Percentiles rank a stretch among this genome's conserved stretches.
Conservation (phyloP, 129 eudicot genomes). For the Flaveria brownii region DNA sequence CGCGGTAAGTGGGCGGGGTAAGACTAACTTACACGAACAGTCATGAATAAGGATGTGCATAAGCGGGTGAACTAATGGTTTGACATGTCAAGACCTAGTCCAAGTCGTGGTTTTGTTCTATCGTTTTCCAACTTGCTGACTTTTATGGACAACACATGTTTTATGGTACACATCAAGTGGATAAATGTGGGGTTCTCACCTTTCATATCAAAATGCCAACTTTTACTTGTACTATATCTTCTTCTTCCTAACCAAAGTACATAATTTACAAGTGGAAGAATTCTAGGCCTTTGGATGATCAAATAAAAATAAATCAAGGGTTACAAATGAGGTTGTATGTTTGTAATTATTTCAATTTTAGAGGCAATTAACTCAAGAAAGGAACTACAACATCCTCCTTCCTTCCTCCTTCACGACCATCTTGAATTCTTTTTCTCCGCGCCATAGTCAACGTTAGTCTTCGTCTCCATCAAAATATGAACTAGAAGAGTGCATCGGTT, state of each 20-base stretch:
- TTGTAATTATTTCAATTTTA: no score
- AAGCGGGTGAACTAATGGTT: background rate
- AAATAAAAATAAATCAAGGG: background rate
- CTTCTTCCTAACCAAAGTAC: background rate
- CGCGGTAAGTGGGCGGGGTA: background rate
- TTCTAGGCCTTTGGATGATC: background rate
- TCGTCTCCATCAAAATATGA: background rate
- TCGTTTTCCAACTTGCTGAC: background rate
- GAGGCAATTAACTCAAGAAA: no score
- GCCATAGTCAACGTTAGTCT: background rate
- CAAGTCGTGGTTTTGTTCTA: background rate
- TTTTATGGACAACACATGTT: background rate
- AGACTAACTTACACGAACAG: background rate
- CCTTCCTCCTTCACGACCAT: no score
- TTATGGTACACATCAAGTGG: constrained; percentile 8
- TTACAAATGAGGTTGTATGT: no score
- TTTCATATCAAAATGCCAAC: constrained; percentile 4
- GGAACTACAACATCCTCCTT: no score
- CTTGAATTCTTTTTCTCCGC: no score
- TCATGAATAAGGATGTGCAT: background rate
- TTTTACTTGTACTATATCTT: background rate
- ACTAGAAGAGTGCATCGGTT: background rate
- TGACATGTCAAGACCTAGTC: background rate
- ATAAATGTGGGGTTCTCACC: background rate
- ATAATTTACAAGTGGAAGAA: background rate